These are phyloP conservation scores for Prunus yedoensis DNA, from an alignment of 331 rosid species.

Conservation along the genomic window DNA sequence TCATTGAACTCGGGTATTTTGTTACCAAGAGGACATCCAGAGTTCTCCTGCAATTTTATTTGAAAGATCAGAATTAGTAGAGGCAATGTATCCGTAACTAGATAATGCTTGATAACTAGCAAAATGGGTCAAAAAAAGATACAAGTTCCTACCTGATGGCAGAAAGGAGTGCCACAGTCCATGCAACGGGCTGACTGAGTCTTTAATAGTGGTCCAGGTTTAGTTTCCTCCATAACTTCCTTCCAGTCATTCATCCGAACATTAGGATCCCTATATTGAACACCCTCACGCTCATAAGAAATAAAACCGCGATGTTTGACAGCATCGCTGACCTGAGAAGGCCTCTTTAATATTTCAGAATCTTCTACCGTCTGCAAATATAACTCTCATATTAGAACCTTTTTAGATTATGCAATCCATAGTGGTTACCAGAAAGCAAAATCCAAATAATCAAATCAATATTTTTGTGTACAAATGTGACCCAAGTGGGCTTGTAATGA, in stretches of 20 bases:
- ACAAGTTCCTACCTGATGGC: conserved; percentile 77
- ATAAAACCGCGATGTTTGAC: conserved; percentile 87
- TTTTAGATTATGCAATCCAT: background rate
- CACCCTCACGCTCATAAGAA: conserved; percentile 94
- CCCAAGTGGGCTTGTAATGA: background rate
- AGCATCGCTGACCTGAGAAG: conserved; percentile 64
- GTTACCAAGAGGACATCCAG: conserved; percentile 99
- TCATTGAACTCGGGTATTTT: conserved; percentile 97
- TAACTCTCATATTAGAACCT: conserved; percentile 22
- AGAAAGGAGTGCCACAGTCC: conserved; percentile 99
- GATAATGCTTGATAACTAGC: background rate
- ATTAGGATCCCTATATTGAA: conserved; percentile 85
- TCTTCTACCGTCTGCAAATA: conserved; percentile 46
- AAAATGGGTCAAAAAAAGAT: background rate
- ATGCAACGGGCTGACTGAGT: conserved; percentile 99
- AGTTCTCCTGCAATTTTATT: conserved; percentile 65
- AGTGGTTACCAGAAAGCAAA: background rate
- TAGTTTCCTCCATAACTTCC: conserved; percentile 86
- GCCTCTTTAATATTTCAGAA: conserved; percentile 60
- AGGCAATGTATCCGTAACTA: background rate
- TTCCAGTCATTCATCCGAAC: conserved; percentile 84
- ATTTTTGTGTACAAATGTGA: background rate
- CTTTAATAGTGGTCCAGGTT: conserved; percentile 95
- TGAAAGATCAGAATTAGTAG: background rate
- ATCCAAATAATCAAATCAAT: background rate